A percentile compares a stretch with the other conserved stretches of the same genome.
These are phyloP conservation scores for Ganoderma lingzhi DNA, from an alignment of 1,284 basidiomycete species.

Conservation along the genomic window DNA sequence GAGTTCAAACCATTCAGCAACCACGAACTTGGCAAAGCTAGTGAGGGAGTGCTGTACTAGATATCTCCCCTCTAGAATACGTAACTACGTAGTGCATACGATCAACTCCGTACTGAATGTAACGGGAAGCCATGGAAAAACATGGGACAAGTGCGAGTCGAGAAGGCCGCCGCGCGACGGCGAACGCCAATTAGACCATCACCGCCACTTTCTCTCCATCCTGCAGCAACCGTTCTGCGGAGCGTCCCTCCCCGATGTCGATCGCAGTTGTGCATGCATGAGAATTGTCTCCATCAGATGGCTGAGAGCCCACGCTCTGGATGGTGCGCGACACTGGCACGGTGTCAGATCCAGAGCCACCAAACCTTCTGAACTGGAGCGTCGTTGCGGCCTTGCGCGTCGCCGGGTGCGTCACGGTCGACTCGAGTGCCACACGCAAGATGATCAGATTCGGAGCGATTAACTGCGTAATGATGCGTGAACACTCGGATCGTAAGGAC, in stretches of 20 bases:
- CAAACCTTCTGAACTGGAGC: neutral
- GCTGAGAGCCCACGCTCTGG: neutral
- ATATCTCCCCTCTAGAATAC: too few species aligned
- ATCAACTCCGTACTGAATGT: too few species aligned
- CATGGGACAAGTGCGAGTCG: too few species aligned
- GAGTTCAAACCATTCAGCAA: too few species aligned
- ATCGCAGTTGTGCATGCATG: neutral
- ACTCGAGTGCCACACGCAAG: neutral
- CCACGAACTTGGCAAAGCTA: too few species aligned
- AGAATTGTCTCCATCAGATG: neutral
- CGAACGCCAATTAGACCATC: too few species aligned
- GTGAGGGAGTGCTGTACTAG: too few species aligned
- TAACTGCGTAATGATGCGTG: neutral
- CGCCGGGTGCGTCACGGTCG: neutral
- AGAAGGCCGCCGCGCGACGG: too few species aligned
- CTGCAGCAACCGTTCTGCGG: neutral
- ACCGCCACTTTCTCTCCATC: neutral
- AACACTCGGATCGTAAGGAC: too few species aligned
- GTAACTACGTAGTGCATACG: too few species aligned
- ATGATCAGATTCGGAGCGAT: neutral
- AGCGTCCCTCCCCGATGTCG: neutral
- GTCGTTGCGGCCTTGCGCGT: neutral
- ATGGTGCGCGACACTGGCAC: neutral
- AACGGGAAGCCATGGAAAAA: too few species aligned
- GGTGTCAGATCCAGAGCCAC: neutral